Base-by-base conservation (phyloP, 2,329 filamentous ascomycete genomes). In the Fusarium sacchari region DNA sequence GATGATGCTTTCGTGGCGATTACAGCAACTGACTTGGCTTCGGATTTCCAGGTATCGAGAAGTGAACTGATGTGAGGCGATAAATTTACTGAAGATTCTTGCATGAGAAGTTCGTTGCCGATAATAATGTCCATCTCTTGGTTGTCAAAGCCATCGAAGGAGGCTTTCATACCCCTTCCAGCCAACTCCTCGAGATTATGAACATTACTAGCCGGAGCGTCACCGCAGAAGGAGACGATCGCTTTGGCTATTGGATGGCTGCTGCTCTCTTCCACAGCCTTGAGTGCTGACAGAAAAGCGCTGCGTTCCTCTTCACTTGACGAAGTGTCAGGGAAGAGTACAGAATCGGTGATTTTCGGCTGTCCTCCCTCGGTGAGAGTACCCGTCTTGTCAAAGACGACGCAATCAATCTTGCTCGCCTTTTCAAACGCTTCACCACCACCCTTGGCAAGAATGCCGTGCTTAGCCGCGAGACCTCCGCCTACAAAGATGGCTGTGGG, bases 301-400 rank as follows among this genome's bases (percentile, higher is more conserved):
- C 78, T 76, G 17, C 77, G 78, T 34, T 77, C 76, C 17, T 78
- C 71, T 15, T 76, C 68, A 32, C 64, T 67, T 13, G 74, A 52
- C 14, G 44, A 59, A 39, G 64, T 70, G 43, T 81, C 81, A 0
- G 81, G 80, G 47, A 85, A 86, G 7, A 88, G 58, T 44, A 81
- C 77, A 17, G 83, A 84, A 72, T 90, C 87, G 0, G 90, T 93
- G 28, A 96, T 90, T 34, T 86, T 88, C 0, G 93, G 93, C 73
- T 94, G 91, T 12, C 92, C 93, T 9, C 93, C 85, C 76, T 92
- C 85, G 0, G 94, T 96, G 65, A 97, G 84, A 1, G 94, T 97
- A 3, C 94, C 94, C 0, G 94, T 97, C 86, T 97, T 96, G 86
- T 97, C 94, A 79, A 97, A 96, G 2, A 96, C 92, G 43, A 96